Conservation (phyloP, 331 rosid species). For the Malus hybrid region DNA sequence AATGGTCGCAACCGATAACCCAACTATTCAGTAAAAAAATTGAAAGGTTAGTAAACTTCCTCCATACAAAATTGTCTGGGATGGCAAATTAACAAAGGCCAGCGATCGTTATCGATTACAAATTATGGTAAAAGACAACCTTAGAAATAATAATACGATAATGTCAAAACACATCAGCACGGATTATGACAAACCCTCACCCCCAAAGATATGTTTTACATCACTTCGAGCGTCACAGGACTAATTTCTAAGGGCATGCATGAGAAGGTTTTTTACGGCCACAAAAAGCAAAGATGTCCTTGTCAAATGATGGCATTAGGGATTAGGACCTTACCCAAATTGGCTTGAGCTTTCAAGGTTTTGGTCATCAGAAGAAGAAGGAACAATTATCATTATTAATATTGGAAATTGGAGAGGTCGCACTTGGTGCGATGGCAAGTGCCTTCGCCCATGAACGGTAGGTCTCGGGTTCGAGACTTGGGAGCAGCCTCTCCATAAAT, state of each 20-base stretch:
- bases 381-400: not conserved
- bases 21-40: not conserved
- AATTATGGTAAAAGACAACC: not conserved
- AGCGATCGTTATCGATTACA: not conserved
- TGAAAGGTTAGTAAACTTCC: not conserved
- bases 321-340: not conserved
- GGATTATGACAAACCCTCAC: not conserved
- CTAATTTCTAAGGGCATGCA: not conserved
- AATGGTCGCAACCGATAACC: not conserved
- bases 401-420: not conserved
- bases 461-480: too few relatives aligned
- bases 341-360: not conserved
- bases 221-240: not conserved
- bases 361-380: not conserved
- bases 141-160: not conserved
- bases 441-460: too few relatives aligned
- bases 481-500: too few relatives aligned
- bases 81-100: not conserved
- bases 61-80: not conserved
- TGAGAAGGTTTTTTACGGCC: not conserved
- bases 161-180: slow-evolving; percentile 2
- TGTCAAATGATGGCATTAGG: not conserved
- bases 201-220: not conserved
- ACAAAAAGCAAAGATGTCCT: not conserved
- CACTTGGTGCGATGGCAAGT: too few relatives aligned